A percentile compares a stretch with the other conserved stretches of the same genome.
Conservation (phyloP, 768 basidiomycete species). For the Psilocybe azurescens region DNA sequence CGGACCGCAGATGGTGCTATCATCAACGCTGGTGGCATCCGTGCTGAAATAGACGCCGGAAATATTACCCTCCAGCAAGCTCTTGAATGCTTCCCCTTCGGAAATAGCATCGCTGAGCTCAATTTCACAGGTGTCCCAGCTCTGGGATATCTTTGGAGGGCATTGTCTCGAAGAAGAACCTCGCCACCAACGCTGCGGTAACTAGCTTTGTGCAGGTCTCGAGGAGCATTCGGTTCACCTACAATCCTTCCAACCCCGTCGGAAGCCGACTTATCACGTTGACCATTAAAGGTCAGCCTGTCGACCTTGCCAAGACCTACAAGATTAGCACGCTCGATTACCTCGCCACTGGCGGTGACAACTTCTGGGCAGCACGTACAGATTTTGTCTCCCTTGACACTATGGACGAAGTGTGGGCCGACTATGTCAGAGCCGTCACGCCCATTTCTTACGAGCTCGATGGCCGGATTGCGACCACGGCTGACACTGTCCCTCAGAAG, state of each 20-base stretch:
- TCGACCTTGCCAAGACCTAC: conserved; percentile 32
- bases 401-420: conserved; percentile 36
- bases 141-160: conserved; percentile 51
- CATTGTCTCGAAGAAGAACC: conserved; percentile 35
- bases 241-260: conserved; percentile 32
- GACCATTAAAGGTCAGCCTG: conserved; percentile 30
- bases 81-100: conserved; percentile 49
- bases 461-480: conserved; percentile 27
- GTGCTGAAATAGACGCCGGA: conserved; percentile 43
- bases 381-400: conserved; percentile 35
- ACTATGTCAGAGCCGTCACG: conserved; percentile 32
- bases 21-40: conserved; percentile 50
- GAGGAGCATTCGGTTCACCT: conserved; percentile 36
- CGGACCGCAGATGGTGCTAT: conserved; percentile 35
- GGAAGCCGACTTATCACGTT: conserved; percentile 36
- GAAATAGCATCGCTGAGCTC: conserved; percentile 45
- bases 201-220: conserved; percentile 51
- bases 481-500: conserved; percentile 26
- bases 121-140: conserved; percentile 41
- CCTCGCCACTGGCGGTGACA: conserved; percentile 40
- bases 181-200: conserved; percentile 32
- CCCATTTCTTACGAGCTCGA: conserved; percentile 30
- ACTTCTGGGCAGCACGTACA: conserved; percentile 34
- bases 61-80: conserved; percentile 45
- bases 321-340: conserved; percentile 38